These are phyloP conservation scores for Nakazawaea ernobii DNA, from an alignment of 805 yeast species.

Conservation along the genomic window DNA sequence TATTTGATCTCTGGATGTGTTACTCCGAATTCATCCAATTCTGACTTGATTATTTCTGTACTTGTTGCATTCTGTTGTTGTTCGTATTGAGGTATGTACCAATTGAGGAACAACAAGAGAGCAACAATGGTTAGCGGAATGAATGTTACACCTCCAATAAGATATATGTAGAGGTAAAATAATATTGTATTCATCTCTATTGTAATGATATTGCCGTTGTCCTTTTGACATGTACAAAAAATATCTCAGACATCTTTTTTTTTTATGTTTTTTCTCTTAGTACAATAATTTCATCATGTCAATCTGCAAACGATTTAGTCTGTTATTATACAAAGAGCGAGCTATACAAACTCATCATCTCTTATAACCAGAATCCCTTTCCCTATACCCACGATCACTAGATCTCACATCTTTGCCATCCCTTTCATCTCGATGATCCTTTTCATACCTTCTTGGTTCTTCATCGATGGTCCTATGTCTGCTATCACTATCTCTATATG, in stretches of 20 bases:
- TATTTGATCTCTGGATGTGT: constrained; percentile 23
- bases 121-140: constrained; percentile 49
- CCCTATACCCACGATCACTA: neutral
- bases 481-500: constrained; percentile 3
- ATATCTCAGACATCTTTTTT: no score
- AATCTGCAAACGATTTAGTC: no score
- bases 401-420: no score
- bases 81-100: constrained; percentile 24
- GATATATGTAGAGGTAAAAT: constrained; percentile 40
- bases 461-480: no score
- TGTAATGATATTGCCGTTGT: neutral
- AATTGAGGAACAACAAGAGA: constrained; percentile 32
- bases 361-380: neutral
- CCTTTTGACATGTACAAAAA: no score
- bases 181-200: constrained; percentile 19
- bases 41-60: constrained; percentile 14
- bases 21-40: constrained; percentile 18
- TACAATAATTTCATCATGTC: no score
- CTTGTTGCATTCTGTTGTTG: constrained; percentile 16
- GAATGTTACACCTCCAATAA: constrained; percentile 80
- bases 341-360: no score
- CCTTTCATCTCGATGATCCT: no score
- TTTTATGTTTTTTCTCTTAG: no score
- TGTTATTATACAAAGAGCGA: no score
- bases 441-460: no score